These are phyloP conservation scores for Suhomyces bribrorum DNA, from an alignment of 1,139 yeast species.

Conservation along the genomic window DNA sequence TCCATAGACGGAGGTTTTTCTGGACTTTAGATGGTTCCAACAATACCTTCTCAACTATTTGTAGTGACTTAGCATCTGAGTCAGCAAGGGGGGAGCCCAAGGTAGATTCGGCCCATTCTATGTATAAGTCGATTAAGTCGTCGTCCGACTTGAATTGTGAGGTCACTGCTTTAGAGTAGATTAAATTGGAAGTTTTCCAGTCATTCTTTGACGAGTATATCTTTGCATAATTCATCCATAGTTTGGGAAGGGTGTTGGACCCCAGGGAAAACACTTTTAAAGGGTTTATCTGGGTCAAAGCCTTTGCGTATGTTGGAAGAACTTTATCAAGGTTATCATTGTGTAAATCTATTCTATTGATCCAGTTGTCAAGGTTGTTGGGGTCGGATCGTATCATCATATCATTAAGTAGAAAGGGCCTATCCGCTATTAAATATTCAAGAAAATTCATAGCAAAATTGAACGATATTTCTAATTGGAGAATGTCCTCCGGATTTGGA, in stretches of 20 bases:
- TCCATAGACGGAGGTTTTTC: constrained; percentile 66
- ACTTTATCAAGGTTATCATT: constrained; percentile 39
- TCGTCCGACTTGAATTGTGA: constrained; percentile 66
- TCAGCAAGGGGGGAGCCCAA: constrained; percentile 31
- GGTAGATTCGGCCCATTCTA: constrained; percentile 72
- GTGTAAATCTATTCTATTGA: constrained; percentile 53
- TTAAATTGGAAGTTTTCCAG: constrained; percentile 59
- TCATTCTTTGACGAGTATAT: constrained; percentile 61
- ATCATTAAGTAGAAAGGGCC: constrained; percentile 64
- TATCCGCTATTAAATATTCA: constrained; percentile 55
- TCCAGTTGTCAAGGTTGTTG: constrained; percentile 69
- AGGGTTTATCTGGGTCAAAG: constrained; percentile 70
- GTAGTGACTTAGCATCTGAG: constrained; percentile 54
- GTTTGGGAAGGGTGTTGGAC: constrained; percentile 42
- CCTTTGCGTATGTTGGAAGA: constrained; percentile 62
- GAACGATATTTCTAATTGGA: constrained; percentile 23
- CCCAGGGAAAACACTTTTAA: constrained; percentile 42
- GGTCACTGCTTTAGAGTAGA: constrained; percentile 64
- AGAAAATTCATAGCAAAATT: constrained; percentile 52
- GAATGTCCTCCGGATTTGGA: not conserved
- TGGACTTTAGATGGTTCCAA: constrained; percentile 40
- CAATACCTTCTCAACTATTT: constrained; percentile 54
- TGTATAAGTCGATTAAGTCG: constrained; percentile 70
- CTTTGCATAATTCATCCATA: constrained; percentile 74
- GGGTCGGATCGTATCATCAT: constrained; percentile 63